Evolutionary conservation across 495 filamentous ascomycete genomes (phyloP), one percentile per base, ranked within the genome.

Genomic region (Symbiotaphrina buchneri): DNA sequence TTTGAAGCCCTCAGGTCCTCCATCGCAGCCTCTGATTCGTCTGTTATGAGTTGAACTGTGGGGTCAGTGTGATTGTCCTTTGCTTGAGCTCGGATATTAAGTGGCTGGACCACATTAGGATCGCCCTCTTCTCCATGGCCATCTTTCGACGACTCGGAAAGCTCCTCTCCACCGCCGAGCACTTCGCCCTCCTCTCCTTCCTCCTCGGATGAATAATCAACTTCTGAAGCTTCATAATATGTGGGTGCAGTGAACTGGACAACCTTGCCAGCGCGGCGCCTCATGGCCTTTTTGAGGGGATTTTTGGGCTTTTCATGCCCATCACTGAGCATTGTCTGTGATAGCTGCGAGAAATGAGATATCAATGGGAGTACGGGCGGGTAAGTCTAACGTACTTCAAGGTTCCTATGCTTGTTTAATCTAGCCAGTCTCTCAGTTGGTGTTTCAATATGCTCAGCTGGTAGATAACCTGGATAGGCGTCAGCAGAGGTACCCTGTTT

Each of bases 361-460:
- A 7, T 2, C 20, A 6, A 4, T 22, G 27, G 16, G 10, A 7
- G 19, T 24, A 25, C 5, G 22, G n/a, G 5, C 18, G 4, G 5
- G 6, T 11, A 25, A 32, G 14, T 5, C 32, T 15, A 17, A 57
- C 78, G 38, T 65, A 90, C 81, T 58, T 99, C 87, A 38, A 95
- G 81, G 49, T 99, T 99, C 37, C 87, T 63, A 50, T 99, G 87
- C 47, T 99, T 99, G 51, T 99, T 99, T 30, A 95, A 55, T 39
- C 87, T 65, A 20, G 87, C 87, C 26, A 99, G 50, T 47, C 87
- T 64, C 51, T 99, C 87, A 8, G 85, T 93, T 5, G 90, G 90
- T 5, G 90, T 99, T 50, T 99, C 87, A 41, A 99, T 99, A 47
- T 99, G 87, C 45, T 99, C 87, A 5, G 87, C 87, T 21, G 87